Percentiles rank a stretch among this genome's conserved stretches.
Conservation (phyloP, 495 filamentous ascomycete species). For the Amphirosellinia nigrospora region DNA sequence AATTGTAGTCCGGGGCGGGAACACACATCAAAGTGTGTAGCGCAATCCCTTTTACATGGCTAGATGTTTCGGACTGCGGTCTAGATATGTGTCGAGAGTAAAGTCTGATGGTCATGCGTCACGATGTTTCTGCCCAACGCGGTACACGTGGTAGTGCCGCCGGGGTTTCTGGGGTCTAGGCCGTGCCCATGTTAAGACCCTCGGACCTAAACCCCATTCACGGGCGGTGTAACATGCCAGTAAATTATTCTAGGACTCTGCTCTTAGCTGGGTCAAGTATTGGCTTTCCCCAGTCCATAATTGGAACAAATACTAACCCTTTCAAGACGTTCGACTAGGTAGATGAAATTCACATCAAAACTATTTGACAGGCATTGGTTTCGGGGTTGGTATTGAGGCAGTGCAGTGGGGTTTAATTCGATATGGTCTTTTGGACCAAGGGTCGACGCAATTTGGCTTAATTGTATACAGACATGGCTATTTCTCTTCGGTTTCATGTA, state of each 20-base stretch:
- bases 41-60: neutral
- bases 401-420: constrained; percentile 9
- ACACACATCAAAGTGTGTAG: neutral
- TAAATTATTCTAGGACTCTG: neutral
- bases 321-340: neutral
- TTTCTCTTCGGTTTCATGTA: neutral
- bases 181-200: constrained; percentile 1
- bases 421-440: neutral
- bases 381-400: neutral
- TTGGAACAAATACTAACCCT: neutral
- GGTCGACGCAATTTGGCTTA: neutral
- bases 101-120: constrained; percentile 16
- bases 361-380: neutral
- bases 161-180: constrained; percentile 11
- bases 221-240: neutral
- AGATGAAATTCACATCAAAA: neutral
- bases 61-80: neutral
- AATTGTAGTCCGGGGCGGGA: constrained; percentile 5
- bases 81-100: constrained; percentile 5
- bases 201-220: neutral
- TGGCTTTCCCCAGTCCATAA: neutral
- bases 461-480: neutral
- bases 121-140: constrained; percentile 19
- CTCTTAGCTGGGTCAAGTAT: neutral
- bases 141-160: constrained; percentile 4